A percentile compares a stretch with the other conserved stretches of the same genome.
Evolutionary conservation across 139 green algal species (phyloP).

Genomic region (Chlorella ohadii): DNA sequence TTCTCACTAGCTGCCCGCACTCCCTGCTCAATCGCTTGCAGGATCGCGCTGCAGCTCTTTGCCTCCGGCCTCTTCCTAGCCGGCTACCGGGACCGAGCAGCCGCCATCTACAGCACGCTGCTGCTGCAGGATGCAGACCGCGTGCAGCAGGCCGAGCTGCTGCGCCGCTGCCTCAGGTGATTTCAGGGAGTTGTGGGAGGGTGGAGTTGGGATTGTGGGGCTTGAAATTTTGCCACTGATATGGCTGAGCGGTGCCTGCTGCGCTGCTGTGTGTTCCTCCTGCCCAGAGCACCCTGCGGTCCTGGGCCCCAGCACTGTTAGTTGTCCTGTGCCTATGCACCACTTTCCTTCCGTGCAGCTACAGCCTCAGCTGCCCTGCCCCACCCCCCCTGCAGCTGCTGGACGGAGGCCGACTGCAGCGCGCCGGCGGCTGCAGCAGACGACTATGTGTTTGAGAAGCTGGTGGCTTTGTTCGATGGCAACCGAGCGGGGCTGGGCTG

Average conservation of each 20-base stretch:
- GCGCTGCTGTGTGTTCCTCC: no score
- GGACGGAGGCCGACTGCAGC: not conserved
- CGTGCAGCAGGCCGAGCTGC: conserved; percentile 57
- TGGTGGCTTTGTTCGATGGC: conserved; percentile 51
- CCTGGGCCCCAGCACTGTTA: no score
- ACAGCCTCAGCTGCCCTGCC: no score
- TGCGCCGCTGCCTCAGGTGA: conserved; percentile 59
- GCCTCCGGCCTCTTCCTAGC: conserved; percentile 50
- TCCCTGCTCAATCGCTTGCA: not conserved
- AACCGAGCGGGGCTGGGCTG: conserved; percentile 36
- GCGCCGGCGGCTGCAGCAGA: not conserved
- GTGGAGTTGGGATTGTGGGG: not conserved
- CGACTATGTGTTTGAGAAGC: conserved; percentile 46
- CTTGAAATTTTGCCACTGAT: no score
- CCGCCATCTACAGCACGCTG: conserved; percentile 54
- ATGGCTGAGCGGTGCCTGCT: no score
- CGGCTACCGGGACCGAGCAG: conserved; percentile 34
- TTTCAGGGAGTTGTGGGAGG: not conserved
- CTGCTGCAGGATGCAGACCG: conserved; percentile 44
- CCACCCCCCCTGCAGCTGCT: conserved; percentile 11
- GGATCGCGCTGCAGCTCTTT: conserved; percentile 52
- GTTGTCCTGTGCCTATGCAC: no score
- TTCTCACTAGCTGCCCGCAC: not conserved
- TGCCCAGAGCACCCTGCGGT: no score
- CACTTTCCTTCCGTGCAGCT: no score